Base-by-base conservation (phyloP, 2,329 filamentous ascomycete genomes). In the Sarocladium kiliense region DNA sequence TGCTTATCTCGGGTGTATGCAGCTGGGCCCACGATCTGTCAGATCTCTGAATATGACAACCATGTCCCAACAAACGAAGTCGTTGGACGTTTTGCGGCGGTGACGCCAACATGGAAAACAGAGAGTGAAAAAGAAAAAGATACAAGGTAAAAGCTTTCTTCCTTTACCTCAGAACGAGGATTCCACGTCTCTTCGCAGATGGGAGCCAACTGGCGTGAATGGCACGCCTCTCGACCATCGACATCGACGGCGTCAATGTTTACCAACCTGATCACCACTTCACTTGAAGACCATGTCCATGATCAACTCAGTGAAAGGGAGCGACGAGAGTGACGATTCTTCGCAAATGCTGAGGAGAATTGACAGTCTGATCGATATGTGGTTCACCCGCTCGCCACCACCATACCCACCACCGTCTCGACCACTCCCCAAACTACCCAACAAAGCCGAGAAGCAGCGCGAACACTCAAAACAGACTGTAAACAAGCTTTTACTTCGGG, bases 401-500 rank as follows among this genome's bases (percentile, higher is more conserved):
- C 44, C 25, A 16, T 12, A 3, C 27, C 21, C 44, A 23, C 26
- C 47, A 36, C 47, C 47, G 14, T 21, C 16, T 10, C 47, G 47
- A 32, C 47, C 47, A 10, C n/a, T 36, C 3, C 30, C 47, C 27
- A 21, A 9, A 3, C 47, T 27, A 3, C 27, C 47, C 3, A 11
- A 6, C 4, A 21, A 3, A 36, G 3, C 6, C 4, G 12, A 53
- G 49, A 21, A 36, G 30, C 50, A 27, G 5, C 16, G 14, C 5
- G 32, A 41, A 16, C 19, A 53, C 19, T 19, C 34, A 19, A 27
- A 30, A 18, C 14, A 10, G 32, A 27, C 34, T 2, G 19, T 53
- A 3, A 53, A 53, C 50, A 25, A 39, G 32, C 50, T 53, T 16
- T 34, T 53, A 4, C 50, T 53, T 3, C 50, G 50, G 32, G 18